These are phyloP conservation scores for Sporothrix sp. DNA, from an alignment of 2,329 filamentous ascomycete genomes.

Conservation along the genomic window DNA sequence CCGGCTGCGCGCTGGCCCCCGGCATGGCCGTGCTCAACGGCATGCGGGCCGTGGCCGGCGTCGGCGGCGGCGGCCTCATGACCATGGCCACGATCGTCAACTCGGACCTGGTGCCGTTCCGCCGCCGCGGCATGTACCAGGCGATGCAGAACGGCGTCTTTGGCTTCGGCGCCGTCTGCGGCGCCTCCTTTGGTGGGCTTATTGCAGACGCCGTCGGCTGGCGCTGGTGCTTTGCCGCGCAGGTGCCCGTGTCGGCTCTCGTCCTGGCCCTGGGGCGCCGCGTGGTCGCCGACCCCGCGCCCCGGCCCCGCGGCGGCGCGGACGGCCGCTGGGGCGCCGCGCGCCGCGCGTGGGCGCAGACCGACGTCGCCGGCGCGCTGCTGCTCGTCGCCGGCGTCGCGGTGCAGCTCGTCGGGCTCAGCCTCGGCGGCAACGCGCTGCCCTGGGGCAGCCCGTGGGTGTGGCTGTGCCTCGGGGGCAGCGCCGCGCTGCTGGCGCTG, in stretches of 20 bases:
- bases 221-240: constrained; percentile 57
- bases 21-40: constrained; percentile 40
- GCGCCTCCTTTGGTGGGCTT: constrained; percentile 60
- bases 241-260: constrained; percentile 47
- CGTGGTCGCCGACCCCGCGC: background rate
- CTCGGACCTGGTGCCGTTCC: constrained; percentile 59
- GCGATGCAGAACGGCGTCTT: constrained; percentile 64
- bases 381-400: constrained; percentile 50
- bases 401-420: constrained; percentile 45
- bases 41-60: constrained; percentile 38
- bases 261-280: background rate
- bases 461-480: constrained; percentile 33
- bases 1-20: constrained; percentile 48
- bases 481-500: constrained; percentile 31
- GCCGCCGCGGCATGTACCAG: constrained; percentile 64
- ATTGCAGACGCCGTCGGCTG: constrained; percentile 57
- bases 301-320: background rate
- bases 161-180: constrained; percentile 54
- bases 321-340: constrained; percentile 18
- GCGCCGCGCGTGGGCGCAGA: constrained; percentile 38
- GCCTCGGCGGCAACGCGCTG: constrained; percentile 46
- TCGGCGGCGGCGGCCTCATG: constrained; percentile 66
- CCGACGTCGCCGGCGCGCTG: constrained; percentile 49
- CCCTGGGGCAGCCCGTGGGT: constrained; percentile 43
- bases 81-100: constrained; percentile 62